Evolutionary conservation across 352 stramenopile genomes (phyloP), one percentile per base, ranked within the genome.

Genomic region (Pythium diclinum): DNA sequence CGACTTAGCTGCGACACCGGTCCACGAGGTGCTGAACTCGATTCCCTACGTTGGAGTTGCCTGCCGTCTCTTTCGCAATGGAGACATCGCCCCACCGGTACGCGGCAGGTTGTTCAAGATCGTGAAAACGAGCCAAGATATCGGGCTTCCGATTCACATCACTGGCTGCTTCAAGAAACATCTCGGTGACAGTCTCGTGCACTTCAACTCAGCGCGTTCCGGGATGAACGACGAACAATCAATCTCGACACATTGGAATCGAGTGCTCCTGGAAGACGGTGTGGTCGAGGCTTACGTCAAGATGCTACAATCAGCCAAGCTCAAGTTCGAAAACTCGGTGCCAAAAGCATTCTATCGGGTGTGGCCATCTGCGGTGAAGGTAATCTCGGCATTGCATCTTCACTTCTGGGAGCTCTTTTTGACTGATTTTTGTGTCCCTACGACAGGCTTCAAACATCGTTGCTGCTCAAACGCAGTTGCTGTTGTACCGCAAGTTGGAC

Each of bases 111-210:
- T 93, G 47, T 91, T 76, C 65, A 81, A 87, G 17, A 82, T 81
- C 59, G 68, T 87, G 21, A 66, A 82, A 30, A 88, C 76, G 1
- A 57, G 62, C 6, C 74, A 87, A 59, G 33, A 65, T 9, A 77
- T 80, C 19, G 82, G 81, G 0, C 58, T 93, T 23, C 85, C 82
- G 1, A 57, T 93, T 25, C 85, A 93, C 34, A 75, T 93, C 46
- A 90, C 90, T 65, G 85, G 80, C 1, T 89, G 79, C 42, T 93
- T 93, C 61, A 92, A 90, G 60, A 90, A 80, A 25, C 59, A 76
- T 14, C 66, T 81, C 16, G 79, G 74, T 47, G 73, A 88, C 51
- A 88, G 38, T 42, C 21, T 25, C 13, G 33, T 67, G 23, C 14
- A 47, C 7, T 64, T 72, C 25, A 40, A 67, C 16, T 40, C 54